phyloP scores from a whole-genome alignment of 257 asterid genomes.

The Rehmannia glutinosa region DNA sequence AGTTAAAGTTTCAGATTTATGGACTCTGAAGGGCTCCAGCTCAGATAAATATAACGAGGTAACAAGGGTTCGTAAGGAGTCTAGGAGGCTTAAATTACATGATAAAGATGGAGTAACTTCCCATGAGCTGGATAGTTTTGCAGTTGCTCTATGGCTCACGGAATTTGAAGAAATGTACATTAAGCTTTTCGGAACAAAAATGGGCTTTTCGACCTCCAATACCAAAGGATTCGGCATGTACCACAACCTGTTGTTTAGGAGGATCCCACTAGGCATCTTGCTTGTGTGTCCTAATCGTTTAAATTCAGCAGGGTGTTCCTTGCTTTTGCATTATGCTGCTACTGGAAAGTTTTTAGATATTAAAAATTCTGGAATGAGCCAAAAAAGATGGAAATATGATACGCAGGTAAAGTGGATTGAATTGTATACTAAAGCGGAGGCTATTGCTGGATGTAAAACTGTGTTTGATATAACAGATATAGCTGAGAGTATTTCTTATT shows the following conservation, averaged over 20 bases:
- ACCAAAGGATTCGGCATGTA: constrained; percentile 20
- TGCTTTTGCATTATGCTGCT: constrained; percentile 70
- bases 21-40: constrained; percentile 34
- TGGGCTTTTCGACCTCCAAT: constrained; percentile 20
- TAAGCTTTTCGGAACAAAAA: constrained; percentile 18
- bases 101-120: constrained; percentile 21
- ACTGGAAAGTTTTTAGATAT: constrained; percentile 40
- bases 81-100: constrained; percentile 18
- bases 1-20: constrained; percentile 35
- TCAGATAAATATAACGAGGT: constrained; percentile 24
- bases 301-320: constrained; percentile 41
- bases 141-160: constrained; percentile 47
- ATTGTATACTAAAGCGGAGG: constrained; percentile 44
- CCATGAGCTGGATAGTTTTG: constrained; percentile 24
- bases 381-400: constrained; percentile 28
- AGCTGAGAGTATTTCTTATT: constrained; percentile 34
- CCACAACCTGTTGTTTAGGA: constrained; percentile 43
- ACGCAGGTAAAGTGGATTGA: constrained; percentile 26
- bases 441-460: constrained; percentile 53
- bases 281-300: constrained; percentile 36
- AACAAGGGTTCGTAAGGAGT: constrained; percentile 23
- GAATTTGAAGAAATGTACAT: constrained; percentile 38
- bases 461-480: constrained; percentile 58
- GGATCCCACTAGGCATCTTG: constrained; percentile 61
- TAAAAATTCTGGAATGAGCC: constrained; percentile 29